Percentiles rank a stretch among this genome's conserved stretches.
Conservation (phyloP, 129 eudicot species). For the Lactuca sativa region DNA sequence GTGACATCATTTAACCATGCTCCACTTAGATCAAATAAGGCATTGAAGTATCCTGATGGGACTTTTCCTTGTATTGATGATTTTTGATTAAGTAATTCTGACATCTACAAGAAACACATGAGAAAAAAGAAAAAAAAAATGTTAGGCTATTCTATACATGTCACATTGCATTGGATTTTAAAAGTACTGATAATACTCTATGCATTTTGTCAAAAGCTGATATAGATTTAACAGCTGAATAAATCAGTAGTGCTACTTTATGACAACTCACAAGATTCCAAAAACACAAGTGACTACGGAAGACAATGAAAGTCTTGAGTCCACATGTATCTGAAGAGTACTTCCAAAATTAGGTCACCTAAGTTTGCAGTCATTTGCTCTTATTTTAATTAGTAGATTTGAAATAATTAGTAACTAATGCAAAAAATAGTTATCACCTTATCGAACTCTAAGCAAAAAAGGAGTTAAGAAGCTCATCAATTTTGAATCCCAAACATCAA, state of each 20-base stretch:
- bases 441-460: neutral
- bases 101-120: slow-evolving; percentile 56
- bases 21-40: slow-evolving; percentile 78
- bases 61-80: slow-evolving; percentile 84
- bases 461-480: neutral
- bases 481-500: slow-evolving; percentile 5
- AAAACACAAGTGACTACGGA: slow-evolving; percentile 14
- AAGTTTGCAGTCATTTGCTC: neutral
- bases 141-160: slow-evolving; percentile 6
- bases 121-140: neutral
- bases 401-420: neutral
- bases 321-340: slow-evolving; percentile 1
- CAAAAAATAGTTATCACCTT: neutral
- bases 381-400: neutral
- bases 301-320: neutral
- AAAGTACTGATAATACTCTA: neutral
- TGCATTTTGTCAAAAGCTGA: slow-evolving; percentile 12
- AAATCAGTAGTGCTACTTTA: slow-evolving; percentile 26
- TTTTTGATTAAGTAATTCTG: slow-evolving; percentile 84
- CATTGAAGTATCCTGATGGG: slow-evolving; percentile 84
- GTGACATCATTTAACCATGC: slow-evolving; percentile 81
- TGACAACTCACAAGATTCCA: slow-evolving; percentile 18
- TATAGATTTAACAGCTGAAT: slow-evolving; percentile 15
- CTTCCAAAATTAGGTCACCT: slow-evolving; percentile 18
- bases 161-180: neutral